These are phyloP conservation scores for Monosporascus sp. DNA, from an alignment of 2,329 filamentous ascomycete genomes.

Conservation along the genomic window DNA sequence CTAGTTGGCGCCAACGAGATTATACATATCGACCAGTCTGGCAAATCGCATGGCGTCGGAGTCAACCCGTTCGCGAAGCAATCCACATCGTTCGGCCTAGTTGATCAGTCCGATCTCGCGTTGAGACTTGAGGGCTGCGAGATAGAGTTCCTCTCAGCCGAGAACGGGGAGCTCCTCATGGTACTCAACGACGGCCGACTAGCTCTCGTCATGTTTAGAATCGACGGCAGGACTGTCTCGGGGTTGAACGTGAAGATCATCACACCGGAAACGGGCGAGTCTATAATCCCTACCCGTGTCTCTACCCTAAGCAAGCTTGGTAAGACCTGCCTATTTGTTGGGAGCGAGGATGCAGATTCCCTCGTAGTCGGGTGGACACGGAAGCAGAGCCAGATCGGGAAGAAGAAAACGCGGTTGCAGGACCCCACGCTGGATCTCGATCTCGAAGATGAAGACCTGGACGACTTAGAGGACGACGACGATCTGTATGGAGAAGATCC, in stretches of 20 bases:
- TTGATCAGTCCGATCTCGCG: constrained; percentile 76
- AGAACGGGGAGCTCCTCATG: constrained; percentile 79
- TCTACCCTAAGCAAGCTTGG: constrained; percentile 67
- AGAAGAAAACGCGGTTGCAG: constrained; percentile 56
- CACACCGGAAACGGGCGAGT: constrained; percentile 55
- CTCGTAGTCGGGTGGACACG: constrained; percentile 74
- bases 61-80: constrained; percentile 87
- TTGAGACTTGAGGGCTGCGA: constrained; percentile 77
- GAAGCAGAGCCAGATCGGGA: constrained; percentile 55
- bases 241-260: constrained; percentile 71
- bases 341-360: constrained; percentile 79
- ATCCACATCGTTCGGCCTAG: constrained; percentile 75
- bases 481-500: constrained; percentile 60
- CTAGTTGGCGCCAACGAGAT: constrained; percentile 85
- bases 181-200: constrained; percentile 71
- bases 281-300: constrained; percentile 54
- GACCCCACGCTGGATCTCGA: constrained; percentile 49
- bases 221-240: constrained; percentile 88
- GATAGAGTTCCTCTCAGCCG: constrained; percentile 69
- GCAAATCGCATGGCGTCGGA: constrained; percentile 85
- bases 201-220: constrained; percentile 71
- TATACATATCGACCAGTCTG: constrained; percentile 92
- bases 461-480: constrained; percentile 56
- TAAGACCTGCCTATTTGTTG: constrained; percentile 70
- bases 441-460: constrained; percentile 46